phyloP scores from a whole-genome alignment of 83 land plant species.

The Thuja plicata region DNA sequence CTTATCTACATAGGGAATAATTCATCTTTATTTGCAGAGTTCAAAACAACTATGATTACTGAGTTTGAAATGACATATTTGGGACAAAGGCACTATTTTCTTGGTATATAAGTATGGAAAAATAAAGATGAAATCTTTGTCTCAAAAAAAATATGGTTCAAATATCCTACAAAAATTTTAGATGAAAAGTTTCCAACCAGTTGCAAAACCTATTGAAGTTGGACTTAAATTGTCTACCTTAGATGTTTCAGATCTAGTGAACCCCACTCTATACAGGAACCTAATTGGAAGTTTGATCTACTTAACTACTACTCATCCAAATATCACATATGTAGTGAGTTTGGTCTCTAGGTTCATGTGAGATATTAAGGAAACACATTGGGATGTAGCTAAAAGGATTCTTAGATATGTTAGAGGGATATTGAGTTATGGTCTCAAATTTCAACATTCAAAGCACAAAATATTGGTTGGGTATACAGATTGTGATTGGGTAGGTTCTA shows the following conservation, averaged over 20 bases:
- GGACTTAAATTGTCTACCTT: not conserved
- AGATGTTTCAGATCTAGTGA: not conserved
- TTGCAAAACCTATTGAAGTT: not conserved
- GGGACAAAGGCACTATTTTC: not conserved
- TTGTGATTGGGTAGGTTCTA: not conserved
- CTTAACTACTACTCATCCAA: too few species aligned
- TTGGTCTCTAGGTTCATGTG: too few species aligned
- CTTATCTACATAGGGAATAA: too few species aligned
- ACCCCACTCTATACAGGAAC: too few species aligned
- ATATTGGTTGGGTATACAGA: not conserved
- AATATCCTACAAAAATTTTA: too few species aligned
- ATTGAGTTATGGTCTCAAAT: not conserved
- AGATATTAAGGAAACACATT: too few species aligned
- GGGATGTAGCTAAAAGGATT: too few species aligned
- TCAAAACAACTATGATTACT: not conserved
- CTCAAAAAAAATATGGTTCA: too few species aligned
- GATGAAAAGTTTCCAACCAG: not conserved
- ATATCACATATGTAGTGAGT: too few species aligned
- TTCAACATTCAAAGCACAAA: not conserved
- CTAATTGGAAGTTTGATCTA: too few species aligned
- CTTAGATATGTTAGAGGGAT: constrained; percentile 22
- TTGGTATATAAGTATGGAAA: too few species aligned
- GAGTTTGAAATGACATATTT: not conserved
- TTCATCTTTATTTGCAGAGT: not conserved
- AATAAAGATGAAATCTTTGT: too few species aligned